phyloP scores from a whole-genome alignment of 2,329 filamentous ascomycete species.

The Cladosporium sp. region DNA sequence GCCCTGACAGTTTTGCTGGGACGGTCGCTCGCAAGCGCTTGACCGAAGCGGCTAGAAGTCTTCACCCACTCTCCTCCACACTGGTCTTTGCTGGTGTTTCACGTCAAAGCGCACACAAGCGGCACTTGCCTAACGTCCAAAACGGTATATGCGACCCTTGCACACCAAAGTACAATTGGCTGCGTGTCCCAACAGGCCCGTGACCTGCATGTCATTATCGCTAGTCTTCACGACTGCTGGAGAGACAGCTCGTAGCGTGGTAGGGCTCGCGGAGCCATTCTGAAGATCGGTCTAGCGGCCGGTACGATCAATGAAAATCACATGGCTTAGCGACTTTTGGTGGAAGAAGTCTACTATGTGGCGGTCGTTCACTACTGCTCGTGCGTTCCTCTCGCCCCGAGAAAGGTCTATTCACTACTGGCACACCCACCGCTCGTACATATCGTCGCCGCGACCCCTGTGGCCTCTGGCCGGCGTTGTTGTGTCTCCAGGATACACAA shows the following conservation, averaged over 20 bases:
- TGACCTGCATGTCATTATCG: neutral
- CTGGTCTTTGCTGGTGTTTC: neutral
- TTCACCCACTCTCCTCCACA: neutral
- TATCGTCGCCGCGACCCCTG: neutral
- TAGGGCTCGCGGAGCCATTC: conserved; percentile 1
- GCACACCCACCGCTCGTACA: neutral
- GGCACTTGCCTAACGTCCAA: neutral
- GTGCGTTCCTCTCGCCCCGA: neutral
- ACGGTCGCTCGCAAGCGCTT: neutral
- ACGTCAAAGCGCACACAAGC: neutral
- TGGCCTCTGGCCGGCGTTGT: neutral
- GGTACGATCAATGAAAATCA: conserved; percentile 11
- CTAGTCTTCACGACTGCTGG: neutral
- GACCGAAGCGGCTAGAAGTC: neutral
- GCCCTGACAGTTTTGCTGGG: neutral
- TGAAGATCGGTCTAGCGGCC: conserved; percentile 6
- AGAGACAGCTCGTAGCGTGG: neutral
- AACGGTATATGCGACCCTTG: neutral
- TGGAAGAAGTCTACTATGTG: neutral
- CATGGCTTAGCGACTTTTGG: neutral
- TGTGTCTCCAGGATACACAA: neutral
- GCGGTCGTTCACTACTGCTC: neutral
- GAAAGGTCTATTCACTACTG: neutral
- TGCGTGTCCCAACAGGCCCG: neutral
- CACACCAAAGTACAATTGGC: neutral